These are phyloP conservation scores for Glarea lozoyensis DNA, from an alignment of 495 filamentous ascomycete genomes.

Conservation along the genomic window DNA sequence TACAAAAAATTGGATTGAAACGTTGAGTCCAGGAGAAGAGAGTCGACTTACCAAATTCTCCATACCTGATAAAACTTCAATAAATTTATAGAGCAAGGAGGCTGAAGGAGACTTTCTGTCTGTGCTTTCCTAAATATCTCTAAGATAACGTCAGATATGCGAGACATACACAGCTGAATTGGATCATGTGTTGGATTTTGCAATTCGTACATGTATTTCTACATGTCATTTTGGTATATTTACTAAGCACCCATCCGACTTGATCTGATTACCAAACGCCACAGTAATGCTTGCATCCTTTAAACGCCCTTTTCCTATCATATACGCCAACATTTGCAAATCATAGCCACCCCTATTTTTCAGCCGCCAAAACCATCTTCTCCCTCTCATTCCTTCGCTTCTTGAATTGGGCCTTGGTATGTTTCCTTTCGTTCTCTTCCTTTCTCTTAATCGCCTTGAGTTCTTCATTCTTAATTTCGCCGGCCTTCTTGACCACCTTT, in stretches of 20 bases:
- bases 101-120: too few relatives aligned
- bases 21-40: too few relatives aligned
- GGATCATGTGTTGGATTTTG: not conserved
- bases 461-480: conserved; percentile 92
- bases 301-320: not conserved
- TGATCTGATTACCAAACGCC: not conserved
- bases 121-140: too few relatives aligned
- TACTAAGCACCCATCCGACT: not conserved
- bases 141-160: too few relatives aligned
- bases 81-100: too few relatives aligned
- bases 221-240: not conserved
- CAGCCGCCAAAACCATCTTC: conserved; percentile 69
- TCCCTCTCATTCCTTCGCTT: conserved; percentile 77
- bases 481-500: conserved; percentile 93
- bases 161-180: too few relatives aligned
- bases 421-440: conserved; percentile 90
- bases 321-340: not conserved
- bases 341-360: too few relatives aligned
- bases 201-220: not conserved
- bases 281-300: not conserved
- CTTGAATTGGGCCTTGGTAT: conserved; percentile 68
- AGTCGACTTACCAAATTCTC: too few relatives aligned
- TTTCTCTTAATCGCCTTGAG: conserved; percentile 75
- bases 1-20: too few relatives aligned
- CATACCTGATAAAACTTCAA: too few relatives aligned